Percentiles rank a stretch among this genome's conserved stretches.
Evolutionary conservation across 2,329 filamentous ascomycete species (phyloP).

Genomic region (Xylariales sp.): DNA sequence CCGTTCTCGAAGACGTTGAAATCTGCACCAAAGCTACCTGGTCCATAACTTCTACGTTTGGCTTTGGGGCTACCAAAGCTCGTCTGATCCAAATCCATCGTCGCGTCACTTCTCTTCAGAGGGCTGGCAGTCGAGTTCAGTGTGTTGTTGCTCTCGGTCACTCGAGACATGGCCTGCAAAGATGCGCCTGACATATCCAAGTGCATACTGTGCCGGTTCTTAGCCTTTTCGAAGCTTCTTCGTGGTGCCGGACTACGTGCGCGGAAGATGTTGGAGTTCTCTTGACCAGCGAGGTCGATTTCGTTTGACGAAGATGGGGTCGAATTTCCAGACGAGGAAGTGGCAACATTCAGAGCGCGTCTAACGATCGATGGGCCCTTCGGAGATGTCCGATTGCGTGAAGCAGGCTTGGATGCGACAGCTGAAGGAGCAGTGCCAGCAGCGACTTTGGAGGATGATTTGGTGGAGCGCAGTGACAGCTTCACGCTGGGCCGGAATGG

Average conservation of each 20-base stretch:
- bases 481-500: slow-evolving; percentile 64
- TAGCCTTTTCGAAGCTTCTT: slow-evolving; percentile 42
- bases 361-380: slow-evolving; percentile 81
- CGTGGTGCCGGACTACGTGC: slow-evolving; percentile 37
- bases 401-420: slow-evolving; percentile 48
- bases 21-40: slow-evolving; percentile 54
- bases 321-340: slow-evolving; percentile 64
- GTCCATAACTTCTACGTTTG: slow-evolving; percentile 83
- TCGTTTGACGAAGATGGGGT: slow-evolving; percentile 46
- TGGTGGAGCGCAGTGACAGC: slow-evolving; percentile 59
- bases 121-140: slow-evolving; percentile 67
- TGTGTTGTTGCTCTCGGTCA: slow-evolving; percentile 42
- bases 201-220: slow-evolving; percentile 49
- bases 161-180: slow-evolving; percentile 44
- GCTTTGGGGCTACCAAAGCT: slow-evolving; percentile 80
- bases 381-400: slow-evolving; percentile 65
- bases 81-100: slow-evolving; percentile 79
- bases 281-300: slow-evolving; percentile 35
- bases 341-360: slow-evolving; percentile 65
- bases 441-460: slow-evolving; percentile 51
- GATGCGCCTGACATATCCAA: slow-evolving; percentile 52
- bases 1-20: slow-evolving; percentile 74
- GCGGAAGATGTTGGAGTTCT: slow-evolving; percentile 32
- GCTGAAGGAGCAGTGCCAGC: slow-evolving; percentile 21
- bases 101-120: slow-evolving; percentile 84